A percentile compares a stretch with the other conserved stretches of the same genome.
Conservation (phyloP, 1,284 basidiomycete genomes). For the Neonothopanus nambi region DNA sequence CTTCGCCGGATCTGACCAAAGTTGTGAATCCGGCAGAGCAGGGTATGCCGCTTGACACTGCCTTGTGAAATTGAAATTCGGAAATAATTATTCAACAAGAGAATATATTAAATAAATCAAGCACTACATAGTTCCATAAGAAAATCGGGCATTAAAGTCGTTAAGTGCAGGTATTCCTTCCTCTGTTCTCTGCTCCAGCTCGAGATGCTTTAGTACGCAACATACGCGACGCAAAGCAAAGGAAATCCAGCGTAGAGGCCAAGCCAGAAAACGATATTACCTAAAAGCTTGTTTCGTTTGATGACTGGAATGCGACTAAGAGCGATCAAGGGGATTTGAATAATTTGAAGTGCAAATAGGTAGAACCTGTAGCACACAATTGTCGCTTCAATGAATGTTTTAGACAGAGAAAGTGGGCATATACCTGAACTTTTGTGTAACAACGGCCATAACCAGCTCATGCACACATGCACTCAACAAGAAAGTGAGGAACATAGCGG, state of each 20-base stretch:
- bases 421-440: conserved; percentile 81
- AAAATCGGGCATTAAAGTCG: too few relatives aligned
- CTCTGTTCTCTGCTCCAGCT: background rate
- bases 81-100: too few relatives aligned
- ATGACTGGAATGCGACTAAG: conserved; percentile 76
- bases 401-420: too few relatives aligned
- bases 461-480: conserved; percentile 86
- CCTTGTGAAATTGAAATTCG: too few relatives aligned
- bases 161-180: too few relatives aligned
- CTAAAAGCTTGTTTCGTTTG: conserved; percentile 77
- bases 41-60: too few relatives aligned
- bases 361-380: conserved; percentile 59
- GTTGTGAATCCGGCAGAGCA: too few relatives aligned
- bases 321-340: conserved; percentile 90
- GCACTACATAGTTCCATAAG: too few relatives aligned
- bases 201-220: conserved; percentile 59
- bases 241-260: conserved; percentile 92
- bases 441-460: conserved; percentile 95
- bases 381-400: too few relatives aligned
- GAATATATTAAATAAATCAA: conserved; percentile 17
- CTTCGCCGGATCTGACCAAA: too few relatives aligned
- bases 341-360: conserved; percentile 78
- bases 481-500: conserved; percentile 92
- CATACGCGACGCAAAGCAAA: conserved; percentile 85
- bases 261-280: conserved; percentile 91